Evolutionary conservation across 768 basidiomycete species (phyloP), one percentile per base, ranked within the genome.

Genomic region (Boletus patriciae): DNA sequence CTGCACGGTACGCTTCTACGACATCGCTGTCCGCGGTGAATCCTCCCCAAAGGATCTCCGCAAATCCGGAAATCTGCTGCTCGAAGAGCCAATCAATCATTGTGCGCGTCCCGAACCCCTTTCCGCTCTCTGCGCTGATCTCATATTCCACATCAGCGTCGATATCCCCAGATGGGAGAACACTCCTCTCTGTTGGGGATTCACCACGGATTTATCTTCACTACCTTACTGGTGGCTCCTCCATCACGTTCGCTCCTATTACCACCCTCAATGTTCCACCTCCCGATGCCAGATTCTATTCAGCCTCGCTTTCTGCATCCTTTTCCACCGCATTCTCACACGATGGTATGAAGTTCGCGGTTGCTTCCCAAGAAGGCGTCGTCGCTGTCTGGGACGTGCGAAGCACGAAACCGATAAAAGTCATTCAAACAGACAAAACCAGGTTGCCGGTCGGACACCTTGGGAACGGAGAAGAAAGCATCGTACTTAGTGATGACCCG

Each of bases 151-250:
- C 46, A 41, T 43, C 52, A 95, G 92, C 91, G 5, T 94, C 94
- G 10, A 82, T 98, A 63, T 94, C 93, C 0, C 93, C 92, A 0
- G 92, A 96, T 65, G 89, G 93, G 1, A 82, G 84, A 44, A 93
- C 88, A 0, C 80, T 98, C 15, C 82, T 97, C 2, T 92, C 88
- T 3, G 94, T 95, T 0, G 94, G 95, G 23, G 94, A 98, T 69
- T 94, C 93, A 11, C 84, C 86, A 43, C 87, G 92, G 55, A 86
- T 95, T 12, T 89, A 86, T 67, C 80, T 98, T 15, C 90, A 94
- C 66, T 83, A 85, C 52, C 80, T 95, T 57, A 80, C 83, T 3
- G 87, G 87, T 40, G 85, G 88, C 29, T 73, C 80, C 15, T 74
- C 69, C 27, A 76, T 89, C 61, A 74, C 82, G 4, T 90, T 93